phyloP scores from a whole-genome alignment of 306 rosid genomes.

The Fragaria iinumae region DNA sequence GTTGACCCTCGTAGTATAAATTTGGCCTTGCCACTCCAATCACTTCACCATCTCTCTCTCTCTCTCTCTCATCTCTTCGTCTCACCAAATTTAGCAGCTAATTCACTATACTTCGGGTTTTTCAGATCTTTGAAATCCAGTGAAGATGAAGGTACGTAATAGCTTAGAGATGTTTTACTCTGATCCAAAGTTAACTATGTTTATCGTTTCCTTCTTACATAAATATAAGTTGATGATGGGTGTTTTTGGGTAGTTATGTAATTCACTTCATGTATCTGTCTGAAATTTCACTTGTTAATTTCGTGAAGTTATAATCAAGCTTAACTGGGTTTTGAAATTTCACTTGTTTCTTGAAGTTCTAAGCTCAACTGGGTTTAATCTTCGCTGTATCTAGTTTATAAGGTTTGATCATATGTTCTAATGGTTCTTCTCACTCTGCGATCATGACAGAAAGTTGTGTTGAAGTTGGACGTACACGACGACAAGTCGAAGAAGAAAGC shows the following conservation, averaged over 20 bases:
- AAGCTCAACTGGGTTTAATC: not conserved
- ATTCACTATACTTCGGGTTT: too few relatives aligned
- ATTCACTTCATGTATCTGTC: not conserved
- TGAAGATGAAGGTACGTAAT: conserved; percentile 34
- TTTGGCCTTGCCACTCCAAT: not conserved
- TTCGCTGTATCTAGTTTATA: not conserved
- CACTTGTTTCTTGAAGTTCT: not conserved
- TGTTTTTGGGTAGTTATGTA: not conserved
- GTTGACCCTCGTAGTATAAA: not conserved
- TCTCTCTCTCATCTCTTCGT: not conserved
- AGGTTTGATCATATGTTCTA: not conserved
- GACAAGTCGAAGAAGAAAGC: conserved; percentile 52
- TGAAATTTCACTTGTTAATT: not conserved
- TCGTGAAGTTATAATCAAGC: not conserved
- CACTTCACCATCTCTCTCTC: not conserved
- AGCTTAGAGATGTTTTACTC: not conserved
- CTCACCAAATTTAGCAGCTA: not conserved
- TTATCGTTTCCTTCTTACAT: not conserved
- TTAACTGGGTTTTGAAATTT: not conserved
- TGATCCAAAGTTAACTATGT: not conserved
- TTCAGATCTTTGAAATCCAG: not conserved
- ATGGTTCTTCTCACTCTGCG: not conserved
- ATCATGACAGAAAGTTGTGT: conserved; percentile 56
- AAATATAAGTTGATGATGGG: not conserved
- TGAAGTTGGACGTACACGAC: conserved; percentile 48